Conservation (phyloP, 192 early-diverging fungal genomes). For the Umbelopsis sp. region DNA sequence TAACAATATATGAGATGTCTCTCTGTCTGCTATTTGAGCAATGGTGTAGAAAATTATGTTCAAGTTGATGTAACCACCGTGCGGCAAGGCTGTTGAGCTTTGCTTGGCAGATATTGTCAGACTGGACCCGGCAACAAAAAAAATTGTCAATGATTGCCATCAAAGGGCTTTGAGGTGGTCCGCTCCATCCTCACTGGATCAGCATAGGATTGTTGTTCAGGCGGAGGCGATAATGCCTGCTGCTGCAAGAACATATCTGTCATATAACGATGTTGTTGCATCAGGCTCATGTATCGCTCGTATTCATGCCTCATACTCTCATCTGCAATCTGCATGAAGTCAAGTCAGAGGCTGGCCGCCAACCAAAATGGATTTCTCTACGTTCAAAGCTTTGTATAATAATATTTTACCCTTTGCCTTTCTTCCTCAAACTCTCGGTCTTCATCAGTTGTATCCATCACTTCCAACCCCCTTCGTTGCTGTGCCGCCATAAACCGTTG, state of each 20-base stretch:
- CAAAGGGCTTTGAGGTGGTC: neutral
- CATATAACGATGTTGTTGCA: conserved; percentile 14
- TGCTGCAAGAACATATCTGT: conserved; percentile 9
- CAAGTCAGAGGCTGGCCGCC: neutral
- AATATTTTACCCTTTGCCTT: conserved; percentile 9
- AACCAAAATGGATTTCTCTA: neutral
- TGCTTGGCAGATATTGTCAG: too few species aligned
- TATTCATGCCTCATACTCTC: neutral
- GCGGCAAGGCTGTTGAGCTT: too few species aligned
- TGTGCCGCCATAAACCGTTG: conserved; percentile 7
- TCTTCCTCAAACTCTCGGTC: conserved; percentile 13
- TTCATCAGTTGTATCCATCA: conserved; percentile 13
- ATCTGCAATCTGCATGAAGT: neutral
- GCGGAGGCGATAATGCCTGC: neutral
- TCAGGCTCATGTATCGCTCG: neutral
- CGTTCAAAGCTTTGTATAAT: neutral
- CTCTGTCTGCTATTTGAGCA: too few species aligned
- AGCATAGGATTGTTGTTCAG: neutral
- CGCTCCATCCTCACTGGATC: conserved; percentile 14
- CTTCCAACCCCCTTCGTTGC: conserved; percentile 3
- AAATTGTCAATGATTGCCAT: neutral
- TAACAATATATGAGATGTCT: too few species aligned
- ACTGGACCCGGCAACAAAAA: neutral
- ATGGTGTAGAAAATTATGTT: too few species aligned
- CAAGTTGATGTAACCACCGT: too few species aligned